Evolutionary conservation across 2,329 filamentous ascomycete species (phyloP), one percentile per base, ranked within the genome.

Genomic region (Xylaria sp.): DNA sequence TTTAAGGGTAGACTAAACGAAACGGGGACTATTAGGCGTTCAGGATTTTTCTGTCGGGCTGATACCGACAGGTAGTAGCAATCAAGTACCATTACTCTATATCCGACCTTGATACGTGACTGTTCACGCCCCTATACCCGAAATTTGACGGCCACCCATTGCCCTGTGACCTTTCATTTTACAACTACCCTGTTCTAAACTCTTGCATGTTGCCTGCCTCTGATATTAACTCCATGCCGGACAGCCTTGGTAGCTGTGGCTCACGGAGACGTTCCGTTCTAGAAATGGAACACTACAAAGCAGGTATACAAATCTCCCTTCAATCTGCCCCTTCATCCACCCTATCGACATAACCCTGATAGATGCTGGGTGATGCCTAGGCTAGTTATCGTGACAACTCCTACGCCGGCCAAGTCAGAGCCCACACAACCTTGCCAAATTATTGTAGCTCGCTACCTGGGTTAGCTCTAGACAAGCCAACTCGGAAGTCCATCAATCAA

Each of bases 1-100:
- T 65, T 47, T 21, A 54, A 57, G 36, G 51, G 45, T 66, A 56
- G 48, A 60, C 30, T 53, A 34, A 50, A 69, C 19, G 42, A 64
- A 63, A 54, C 21, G 48, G 48, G 61, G 34, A 47, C 27, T 34
- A 21, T 62, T 27, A 12, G 57, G 66, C 59, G 66, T 69, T 64
- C 24, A 12, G 55, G 59, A 48, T 24, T 56, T 30, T 57, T 39
- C 14, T 42, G 21, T 21, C 50, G 21, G 3, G 21, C 9, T 9
- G 14, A 65, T 42, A 30, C n/a, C 47, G 39, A 55, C 36, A 27
- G 24, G 24, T 27, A 27, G 27, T 39, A 32, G 47, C 12, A 56
- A 57, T 56, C 34, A 17, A 53, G 32, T 17, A 48, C 7, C 36
- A 55, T 36, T n/a, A 53, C 24, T 27, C 24, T 27, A 27, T 27